These are phyloP conservation scores for Glomus cerebriforme DNA, from an alignment of 192 early-diverging fungal species.

Conservation along the genomic window DNA sequence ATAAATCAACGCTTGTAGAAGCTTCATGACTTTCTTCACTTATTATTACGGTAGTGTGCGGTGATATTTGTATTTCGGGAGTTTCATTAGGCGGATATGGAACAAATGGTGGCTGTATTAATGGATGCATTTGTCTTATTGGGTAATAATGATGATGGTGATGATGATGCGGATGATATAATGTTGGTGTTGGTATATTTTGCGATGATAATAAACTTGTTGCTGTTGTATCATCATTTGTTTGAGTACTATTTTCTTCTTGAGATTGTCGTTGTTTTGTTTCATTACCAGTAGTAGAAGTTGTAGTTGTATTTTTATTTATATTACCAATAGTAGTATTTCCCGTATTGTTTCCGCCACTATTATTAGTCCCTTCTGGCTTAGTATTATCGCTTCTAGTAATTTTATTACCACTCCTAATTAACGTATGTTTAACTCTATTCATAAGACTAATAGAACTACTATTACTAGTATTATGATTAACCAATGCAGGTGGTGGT, in stretches of 20 bases:
- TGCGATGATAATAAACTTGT: neutral
- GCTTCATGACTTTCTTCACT: conserved; percentile 78
- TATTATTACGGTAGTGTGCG: conserved; percentile 68
- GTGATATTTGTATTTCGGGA: conserved; percentile 65
- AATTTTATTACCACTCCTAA: conserved; percentile 19
- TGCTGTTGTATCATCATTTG: neutral
- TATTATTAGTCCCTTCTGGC: neutral
- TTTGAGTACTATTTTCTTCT: neutral
- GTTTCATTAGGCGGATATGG: conserved; percentile 55
- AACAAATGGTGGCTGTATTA: conserved; percentile 42
- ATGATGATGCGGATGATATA: neutral
- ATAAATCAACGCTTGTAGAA: conserved; percentile 69
- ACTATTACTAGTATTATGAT: conserved; percentile 19
- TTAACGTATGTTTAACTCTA: conserved; percentile 46
- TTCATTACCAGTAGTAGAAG: neutral
- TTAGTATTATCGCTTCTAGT: neutral
- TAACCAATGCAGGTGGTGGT: conserved; percentile 45
- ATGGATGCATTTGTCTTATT: conserved; percentile 28
- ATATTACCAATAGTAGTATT: neutral
- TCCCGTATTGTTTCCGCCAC: neutral
- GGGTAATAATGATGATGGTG: neutral
- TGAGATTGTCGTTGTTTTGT: neutral
- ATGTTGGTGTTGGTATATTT: neutral
- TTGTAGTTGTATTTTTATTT: neutral
- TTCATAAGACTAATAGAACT: conserved; percentile 42